A percentile compares a stretch with the other conserved stretches of the same genome.
Evolutionary conservation across 306 rosid genomes (phyloP).

Genomic region (Castanea crenata): DNA sequence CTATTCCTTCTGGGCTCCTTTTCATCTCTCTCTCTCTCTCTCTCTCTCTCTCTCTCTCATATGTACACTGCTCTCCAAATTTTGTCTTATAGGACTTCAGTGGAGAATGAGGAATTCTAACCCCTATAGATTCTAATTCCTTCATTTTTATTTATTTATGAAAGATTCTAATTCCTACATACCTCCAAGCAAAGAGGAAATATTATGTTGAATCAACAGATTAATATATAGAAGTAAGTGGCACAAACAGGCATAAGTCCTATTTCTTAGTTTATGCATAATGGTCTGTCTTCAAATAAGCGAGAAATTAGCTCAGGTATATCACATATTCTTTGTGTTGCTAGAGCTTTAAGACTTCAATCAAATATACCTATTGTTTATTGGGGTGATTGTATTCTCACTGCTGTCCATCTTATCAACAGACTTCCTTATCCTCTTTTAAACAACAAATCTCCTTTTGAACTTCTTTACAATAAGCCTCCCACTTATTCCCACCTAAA

Average conservation of each 20-base stretch:
- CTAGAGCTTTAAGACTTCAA: no score
- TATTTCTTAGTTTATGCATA: not conserved
- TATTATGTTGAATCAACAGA: not conserved
- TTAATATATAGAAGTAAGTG: not conserved
- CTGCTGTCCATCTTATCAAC: no score
- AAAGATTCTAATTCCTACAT: not conserved
- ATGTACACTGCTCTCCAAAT: not conserved
- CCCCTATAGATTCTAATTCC: not conserved
- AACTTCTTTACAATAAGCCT: no score
- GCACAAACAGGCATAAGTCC: not conserved
- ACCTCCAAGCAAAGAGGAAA: not conserved
- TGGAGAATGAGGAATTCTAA: not conserved
- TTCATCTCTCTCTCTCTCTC: not conserved
- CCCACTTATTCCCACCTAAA: no score
- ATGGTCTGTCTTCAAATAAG: not conserved
- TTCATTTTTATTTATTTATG: not conserved
- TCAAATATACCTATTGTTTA: no score
- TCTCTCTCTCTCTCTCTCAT: not conserved
- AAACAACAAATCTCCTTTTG: no score
- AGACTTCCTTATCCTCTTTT: no score
- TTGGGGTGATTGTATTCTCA: no score
- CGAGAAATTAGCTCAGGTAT: not conserved
- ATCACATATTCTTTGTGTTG: no score
- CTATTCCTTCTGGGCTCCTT: not conserved
- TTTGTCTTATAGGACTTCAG: not conserved